Evolutionary conservation across 441 rosid genomes (phyloP), one percentile per base, ranked within the genome.

Genomic region (Euphorbia corollata): DNA sequence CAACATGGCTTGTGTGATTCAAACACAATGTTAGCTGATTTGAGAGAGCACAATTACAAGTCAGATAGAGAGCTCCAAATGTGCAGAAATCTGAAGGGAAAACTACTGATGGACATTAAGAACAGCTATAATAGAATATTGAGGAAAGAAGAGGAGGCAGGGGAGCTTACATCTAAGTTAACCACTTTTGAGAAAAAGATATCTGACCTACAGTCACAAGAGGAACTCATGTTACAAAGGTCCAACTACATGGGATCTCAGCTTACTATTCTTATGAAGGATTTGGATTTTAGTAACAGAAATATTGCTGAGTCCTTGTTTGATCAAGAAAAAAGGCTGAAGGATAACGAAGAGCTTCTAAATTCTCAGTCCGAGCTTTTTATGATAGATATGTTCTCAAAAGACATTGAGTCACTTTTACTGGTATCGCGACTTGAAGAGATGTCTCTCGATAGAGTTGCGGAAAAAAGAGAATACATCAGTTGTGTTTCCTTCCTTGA

Each of bases 141-240:
- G 41, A 80, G 82, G 85, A 96, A 87, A 77, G 98, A 96, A 76
- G 90, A 86, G 63, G 91, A 89, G 83, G 78, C 94, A 61, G 87
- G 79, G 61, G 83, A 81, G 68, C 85, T 92, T 71, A 72, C 80
- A 58, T 67, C 69, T 57, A 90, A 85, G 83, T 69, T 92, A 71
- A 86, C 78, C 65, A 72, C 73, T 76, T 92, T 90, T 36, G 98
- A 87, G 83, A 83, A 82, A 75, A 88, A 83, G 73, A 84, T 89
- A 71, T 78, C 74, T 61, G 86, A 82, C 57, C 70, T 96, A 55
- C 97, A 87, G 84, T 72, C 75, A 76, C 99, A 86, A 68, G 99
- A 96, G 81, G 97, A 96, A 83, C 66, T 79, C 77, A 90, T 92
- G 98, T 76, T 96, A 77, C 86, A 92, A 76, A 89, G 96, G 79